Conservation (phyloP, 1,284 basidiomycete genomes). For the Abortiporus biennis region DNA sequence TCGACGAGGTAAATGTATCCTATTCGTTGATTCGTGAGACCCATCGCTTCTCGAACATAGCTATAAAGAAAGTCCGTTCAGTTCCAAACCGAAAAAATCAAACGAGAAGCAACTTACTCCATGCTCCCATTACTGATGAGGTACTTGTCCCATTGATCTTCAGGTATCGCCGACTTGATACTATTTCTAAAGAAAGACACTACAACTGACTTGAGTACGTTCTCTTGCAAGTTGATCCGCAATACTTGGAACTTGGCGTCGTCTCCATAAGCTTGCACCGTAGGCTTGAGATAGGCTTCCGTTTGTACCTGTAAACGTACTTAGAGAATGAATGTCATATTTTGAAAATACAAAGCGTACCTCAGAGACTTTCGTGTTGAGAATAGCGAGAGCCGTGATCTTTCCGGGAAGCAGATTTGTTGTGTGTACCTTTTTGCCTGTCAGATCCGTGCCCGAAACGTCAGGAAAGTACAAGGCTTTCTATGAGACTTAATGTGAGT, state of each 20-base stretch:
- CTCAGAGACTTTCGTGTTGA: constrained; percentile 84
- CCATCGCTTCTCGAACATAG: constrained; percentile 78
- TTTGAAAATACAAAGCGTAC: constrained; percentile 47
- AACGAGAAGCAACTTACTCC: constrained; percentile 42
- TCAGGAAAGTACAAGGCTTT: constrained; percentile 90
- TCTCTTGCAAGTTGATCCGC: constrained; percentile 89
- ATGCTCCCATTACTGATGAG: constrained; percentile 78
- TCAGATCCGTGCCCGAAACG: constrained; percentile 69
- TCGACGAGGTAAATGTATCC: constrained; percentile 95
- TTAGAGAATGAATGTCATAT: too few relatives aligned
- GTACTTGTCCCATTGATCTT: constrained; percentile 69
- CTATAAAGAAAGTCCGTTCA: constrained; percentile 14
- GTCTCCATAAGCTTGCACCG: too few relatives aligned
- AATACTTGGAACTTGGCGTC: constrained; percentile 83
- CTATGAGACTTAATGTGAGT: constrained; percentile 33
- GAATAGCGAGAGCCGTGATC: constrained; percentile 75
- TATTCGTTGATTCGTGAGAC: constrained; percentile 86
- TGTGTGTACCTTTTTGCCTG: constrained; percentile 63
- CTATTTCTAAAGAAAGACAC: constrained; percentile 78
- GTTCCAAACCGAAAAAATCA: background rate
- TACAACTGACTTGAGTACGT: constrained; percentile 84
- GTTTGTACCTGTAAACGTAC: constrained; percentile 76
- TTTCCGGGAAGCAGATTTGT: constrained; percentile 73
- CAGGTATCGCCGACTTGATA: constrained; percentile 63
- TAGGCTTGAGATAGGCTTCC: constrained; percentile 63